These are phyloP conservation scores for Lecanosticta acicola DNA, from an alignment of 2,329 filamentous ascomycete genomes.

Conservation along the genomic window DNA sequence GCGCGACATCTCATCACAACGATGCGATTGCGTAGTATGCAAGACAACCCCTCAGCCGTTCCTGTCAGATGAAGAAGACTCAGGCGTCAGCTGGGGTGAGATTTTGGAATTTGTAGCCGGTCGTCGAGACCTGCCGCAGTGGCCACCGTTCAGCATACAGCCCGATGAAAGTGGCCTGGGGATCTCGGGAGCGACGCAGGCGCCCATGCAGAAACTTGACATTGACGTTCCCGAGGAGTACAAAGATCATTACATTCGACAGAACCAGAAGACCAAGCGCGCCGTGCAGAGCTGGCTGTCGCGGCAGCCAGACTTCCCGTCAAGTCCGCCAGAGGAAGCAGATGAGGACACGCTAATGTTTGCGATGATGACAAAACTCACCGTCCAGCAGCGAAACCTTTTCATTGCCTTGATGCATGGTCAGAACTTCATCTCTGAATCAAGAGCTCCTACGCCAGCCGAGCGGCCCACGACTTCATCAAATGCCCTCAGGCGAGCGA, in stretches of 20 bases:
- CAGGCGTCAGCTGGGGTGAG: slow-evolving; percentile 88
- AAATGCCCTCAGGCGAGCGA: slow-evolving; percentile 68
- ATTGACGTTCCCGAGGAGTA: slow-evolving; percentile 93
- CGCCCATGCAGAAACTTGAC: slow-evolving; percentile 72
- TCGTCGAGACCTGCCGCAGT: slow-evolving; percentile 73
- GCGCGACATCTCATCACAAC: slow-evolving; percentile 77
- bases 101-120: slow-evolving; percentile 90
- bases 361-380: slow-evolving; percentile 83
- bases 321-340: slow-evolving; percentile 76
- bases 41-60: slow-evolving; percentile 42
- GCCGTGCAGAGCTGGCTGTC: slow-evolving; percentile 87
- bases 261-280: slow-evolving; percentile 87
- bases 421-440: slow-evolving; percentile 45
- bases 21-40: slow-evolving; percentile 84
- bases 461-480: slow-evolving; percentile 39
- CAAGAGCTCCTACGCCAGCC: slow-evolving; percentile 62
- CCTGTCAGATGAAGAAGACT: slow-evolving; percentile 49
- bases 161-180: slow-evolving; percentile 53
- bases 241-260: slow-evolving; percentile 82
- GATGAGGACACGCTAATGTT: slow-evolving; percentile 93
- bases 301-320: slow-evolving; percentile 67
- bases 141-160: slow-evolving; percentile 77
- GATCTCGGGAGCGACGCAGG: slow-evolving; percentile 48
- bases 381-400: slow-evolving; percentile 66
- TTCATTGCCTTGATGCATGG: slow-evolving; percentile 75